phyloP scores from a whole-genome alignment of 257 asterid genomes.

The Nicotiana tabacum region DNA sequence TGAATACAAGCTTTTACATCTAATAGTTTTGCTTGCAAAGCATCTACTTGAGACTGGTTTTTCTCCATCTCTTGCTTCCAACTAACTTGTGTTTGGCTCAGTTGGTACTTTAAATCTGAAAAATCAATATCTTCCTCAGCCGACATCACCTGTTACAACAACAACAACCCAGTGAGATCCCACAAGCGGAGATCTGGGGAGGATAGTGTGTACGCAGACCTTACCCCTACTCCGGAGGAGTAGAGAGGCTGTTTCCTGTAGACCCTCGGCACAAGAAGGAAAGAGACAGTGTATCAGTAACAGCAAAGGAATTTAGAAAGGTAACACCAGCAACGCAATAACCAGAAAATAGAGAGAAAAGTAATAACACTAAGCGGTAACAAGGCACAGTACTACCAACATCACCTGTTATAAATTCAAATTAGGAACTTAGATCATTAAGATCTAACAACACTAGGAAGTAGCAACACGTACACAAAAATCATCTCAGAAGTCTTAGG shows the following conservation, averaged over 20 bases:
- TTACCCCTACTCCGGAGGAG: too few species aligned
- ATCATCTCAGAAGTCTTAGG: neutral
- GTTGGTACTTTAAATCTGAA: constrained; percentile 40
- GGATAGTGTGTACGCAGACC: too few species aligned
- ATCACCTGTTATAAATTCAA: constrained; percentile 33
- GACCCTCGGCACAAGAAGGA: too few species aligned
- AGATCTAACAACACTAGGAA: constrained; percentile 9
- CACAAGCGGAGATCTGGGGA: too few species aligned
- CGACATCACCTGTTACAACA: constrained; percentile 47
- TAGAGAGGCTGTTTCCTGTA: too few species aligned
- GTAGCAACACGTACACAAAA: neutral
- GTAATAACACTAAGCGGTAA: too few species aligned
- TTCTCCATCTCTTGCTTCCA: constrained; percentile 72
- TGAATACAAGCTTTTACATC: constrained; percentile 51
- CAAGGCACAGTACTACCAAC: constrained; percentile 25
- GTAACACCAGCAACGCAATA: too few species aligned
- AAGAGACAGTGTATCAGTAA: too few species aligned
- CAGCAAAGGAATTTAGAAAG: too few species aligned
- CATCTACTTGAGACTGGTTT: constrained; percentile 55
- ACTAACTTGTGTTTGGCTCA: constrained; percentile 37
- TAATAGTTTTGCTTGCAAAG: constrained; percentile 57
- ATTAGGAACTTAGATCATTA: constrained; percentile 8
- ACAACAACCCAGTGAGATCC: too few species aligned
- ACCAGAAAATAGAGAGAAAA: too few species aligned
- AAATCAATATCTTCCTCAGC: constrained; percentile 45